Evolutionary conservation across 1,284 basidiomycete species (phyloP), one percentile per base, ranked within the genome.

Genomic region (Ganoderma meredithae): DNA sequence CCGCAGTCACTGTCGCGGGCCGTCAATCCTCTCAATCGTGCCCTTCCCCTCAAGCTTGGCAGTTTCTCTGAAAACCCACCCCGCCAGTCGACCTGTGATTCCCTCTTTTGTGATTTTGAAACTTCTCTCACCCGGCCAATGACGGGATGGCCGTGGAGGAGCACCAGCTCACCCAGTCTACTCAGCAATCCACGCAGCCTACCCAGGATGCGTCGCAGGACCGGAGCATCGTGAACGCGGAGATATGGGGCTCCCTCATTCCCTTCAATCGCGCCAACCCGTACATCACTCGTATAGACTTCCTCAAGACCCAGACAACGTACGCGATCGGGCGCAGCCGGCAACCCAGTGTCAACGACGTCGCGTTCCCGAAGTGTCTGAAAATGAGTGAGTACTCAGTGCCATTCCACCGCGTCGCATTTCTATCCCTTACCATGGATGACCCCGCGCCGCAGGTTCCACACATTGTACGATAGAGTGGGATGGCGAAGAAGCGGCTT

Each of bases 381-480:
- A 63, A 55, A n/a, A 55, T 63, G 83, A 86, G 1, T 89, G 89
- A 1, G 83, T 83, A 77, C 4, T 6, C 41, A 27, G 22, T 31
- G 36, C 31, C 56, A 55, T 65, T 49, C 55, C 55, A 22, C 15
- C n/a, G 36, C 17, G 12, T 22, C 7, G 4, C 15, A 10, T 31
- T 13, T 2, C 6, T 6, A 15, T 31, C 27, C 3, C 8, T 59
- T 17, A 22, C 52, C n/a, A 10, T 4, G 10, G 8, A 9, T 22
- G n/a, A 1, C 44, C n/a, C 6, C 4, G 25, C 9, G 1, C 36
- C 4, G 15, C 69, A 94, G 92, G 92, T 77, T 90, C 89, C 71
- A 79, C 77, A 2, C 92, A 94, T 72, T 90, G 88, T 73, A 78
- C 78, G 15, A 85, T 94, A 64, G 79, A 78, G 5, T 93, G 91